Evolutionary conservation across 2,329 filamentous ascomycete species (phyloP).

Genomic region (Magnaporthales sp.): DNA sequence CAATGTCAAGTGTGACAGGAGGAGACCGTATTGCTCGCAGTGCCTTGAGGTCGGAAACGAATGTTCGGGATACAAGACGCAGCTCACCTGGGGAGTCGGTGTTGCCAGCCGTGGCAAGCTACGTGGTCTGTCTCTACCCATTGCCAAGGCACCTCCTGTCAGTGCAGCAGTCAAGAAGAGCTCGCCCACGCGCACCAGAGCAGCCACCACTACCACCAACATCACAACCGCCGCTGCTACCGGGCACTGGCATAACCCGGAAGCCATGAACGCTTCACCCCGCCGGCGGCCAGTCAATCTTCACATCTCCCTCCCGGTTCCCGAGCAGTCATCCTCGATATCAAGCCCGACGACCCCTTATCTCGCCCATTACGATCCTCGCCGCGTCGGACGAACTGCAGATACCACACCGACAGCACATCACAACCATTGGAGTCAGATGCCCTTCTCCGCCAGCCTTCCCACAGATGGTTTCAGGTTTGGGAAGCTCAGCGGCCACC

Average conservation of each 20-base stretch:
- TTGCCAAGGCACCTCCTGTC: slow-evolving; percentile 52
- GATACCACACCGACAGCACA: slow-evolving; percentile 31
- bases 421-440: slow-evolving; percentile 37
- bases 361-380: slow-evolving; percentile 35
- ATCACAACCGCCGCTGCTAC: not conserved
- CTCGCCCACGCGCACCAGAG: slow-evolving; percentile 31
- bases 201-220: slow-evolving; percentile 26
- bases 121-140: slow-evolving; percentile 71
- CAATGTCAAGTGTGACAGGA: slow-evolving; percentile 78
- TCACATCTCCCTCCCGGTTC: not conserved
- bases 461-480: slow-evolving; percentile 30
- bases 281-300: not conserved
- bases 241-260: not conserved
- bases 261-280: not conserved
- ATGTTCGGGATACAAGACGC: slow-evolving; percentile 94
- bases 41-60: slow-evolving; percentile 88
- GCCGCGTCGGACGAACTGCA: slow-evolving; percentile 38
- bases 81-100: slow-evolving; percentile 91
- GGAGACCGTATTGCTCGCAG: slow-evolving; percentile 88
- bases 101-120: slow-evolving; percentile 94
- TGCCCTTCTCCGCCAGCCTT: slow-evolving; percentile 36
- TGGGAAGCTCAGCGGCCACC: slow-evolving; percentile 10
- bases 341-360: slow-evolving; percentile 18
- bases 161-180: slow-evolving; percentile 39
- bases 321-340: slow-evolving; percentile 21